Base-by-base conservation (phyloP, 2,329 filamentous ascomycete genomes). In the Colletotrichum karsti region DNA sequence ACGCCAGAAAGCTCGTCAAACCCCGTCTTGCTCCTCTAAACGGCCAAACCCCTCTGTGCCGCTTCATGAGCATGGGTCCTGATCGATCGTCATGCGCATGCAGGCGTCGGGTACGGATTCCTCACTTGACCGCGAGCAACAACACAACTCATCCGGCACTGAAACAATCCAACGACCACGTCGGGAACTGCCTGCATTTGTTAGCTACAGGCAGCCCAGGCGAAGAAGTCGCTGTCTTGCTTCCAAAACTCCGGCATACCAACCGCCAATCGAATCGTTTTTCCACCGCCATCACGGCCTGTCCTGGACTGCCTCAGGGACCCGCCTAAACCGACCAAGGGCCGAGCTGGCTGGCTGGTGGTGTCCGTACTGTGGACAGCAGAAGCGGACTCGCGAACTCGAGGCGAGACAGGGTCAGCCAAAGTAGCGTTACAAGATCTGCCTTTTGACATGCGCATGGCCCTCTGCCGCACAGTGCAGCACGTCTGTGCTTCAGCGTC, bases 401-500 rank as follows among this genome's bases (percentile, higher is more conserved):
- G 26, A 55, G 39, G 28, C 56, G 20, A 37, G 55, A 44, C 60
- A 59, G 54, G 65, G 65, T 59, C 54, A 33, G 53, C 60, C 64
- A 57, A 58, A 15, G 63, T 69, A 69, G 66, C 62, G 66, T 69
- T 67, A 44, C 55, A 69, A 69, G 66, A 69, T 69, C 66, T 61
- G 41, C 62, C 56, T 20, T 65, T 64, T 68, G 65, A 68, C 65
- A 68, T 67, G 55, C 66, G 66, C 66, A 62, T 67, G 55, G 62
- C 55, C 63, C 62, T 69, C 66, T 66, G 51, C 65, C 61, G 65
- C 66, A 69, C 66, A 69, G 66, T 67, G 63, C 66, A 69, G 62
- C 50, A 66, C 12, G 66, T 66, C 66, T 69, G 62, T 69, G 66
- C 66, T 51, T 44, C 44, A 56, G 60, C 37, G n/a, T 58, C 53